These are phyloP conservation scores for Hortaea werneckii DNA, from an alignment of 2,329 filamentous ascomycete genomes.

Conservation along the genomic window DNA sequence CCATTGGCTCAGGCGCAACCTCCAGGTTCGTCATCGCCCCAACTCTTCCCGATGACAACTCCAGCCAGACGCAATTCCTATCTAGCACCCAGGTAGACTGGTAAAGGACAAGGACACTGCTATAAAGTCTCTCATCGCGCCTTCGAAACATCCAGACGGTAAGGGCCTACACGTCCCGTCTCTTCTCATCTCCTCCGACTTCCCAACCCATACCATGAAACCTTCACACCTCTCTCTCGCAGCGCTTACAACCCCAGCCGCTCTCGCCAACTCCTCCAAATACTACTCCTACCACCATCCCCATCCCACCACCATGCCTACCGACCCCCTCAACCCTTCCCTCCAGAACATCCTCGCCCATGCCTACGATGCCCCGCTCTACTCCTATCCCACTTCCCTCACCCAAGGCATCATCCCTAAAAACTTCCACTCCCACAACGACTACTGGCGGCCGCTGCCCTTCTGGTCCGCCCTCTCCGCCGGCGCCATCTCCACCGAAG, in stretches of 20 bases:
- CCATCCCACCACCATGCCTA: slow-evolving; percentile 30
- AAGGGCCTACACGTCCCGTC: not conserved
- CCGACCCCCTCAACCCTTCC: slow-evolving; percentile 28
- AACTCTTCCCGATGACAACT: not conserved
- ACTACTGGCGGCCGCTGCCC: slow-evolving; percentile 40
- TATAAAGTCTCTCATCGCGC: not conserved
- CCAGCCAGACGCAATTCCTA: not conserved
- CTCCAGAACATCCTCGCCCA: slow-evolving; percentile 48
- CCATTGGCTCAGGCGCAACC: slow-evolving; percentile 1
- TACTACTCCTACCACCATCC: slow-evolving; percentile 29
- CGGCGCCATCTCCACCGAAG: slow-evolving; percentile 49
- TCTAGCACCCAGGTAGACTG: not conserved
- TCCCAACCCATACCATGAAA: slow-evolving; percentile 2
- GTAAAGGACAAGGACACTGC: too few species aligned
- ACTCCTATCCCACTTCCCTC: slow-evolving; percentile 52
- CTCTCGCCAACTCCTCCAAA: slow-evolving; percentile 22
- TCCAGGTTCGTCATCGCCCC: not conserved
- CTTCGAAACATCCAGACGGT: not conserved
- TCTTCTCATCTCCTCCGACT: not conserved
- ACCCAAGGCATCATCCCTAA: slow-evolving; percentile 52
- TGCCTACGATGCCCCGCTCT: slow-evolving; percentile 42
- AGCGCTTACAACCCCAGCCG: slow-evolving; percentile 6
- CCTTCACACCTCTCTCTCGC: slow-evolving; percentile 6
- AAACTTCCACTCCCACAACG: slow-evolving; percentile 48
- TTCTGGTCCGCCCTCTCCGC: slow-evolving; percentile 45